Conservation (phyloP, 163 green algal genomes). For the Scenedesmus sp. region DNA sequence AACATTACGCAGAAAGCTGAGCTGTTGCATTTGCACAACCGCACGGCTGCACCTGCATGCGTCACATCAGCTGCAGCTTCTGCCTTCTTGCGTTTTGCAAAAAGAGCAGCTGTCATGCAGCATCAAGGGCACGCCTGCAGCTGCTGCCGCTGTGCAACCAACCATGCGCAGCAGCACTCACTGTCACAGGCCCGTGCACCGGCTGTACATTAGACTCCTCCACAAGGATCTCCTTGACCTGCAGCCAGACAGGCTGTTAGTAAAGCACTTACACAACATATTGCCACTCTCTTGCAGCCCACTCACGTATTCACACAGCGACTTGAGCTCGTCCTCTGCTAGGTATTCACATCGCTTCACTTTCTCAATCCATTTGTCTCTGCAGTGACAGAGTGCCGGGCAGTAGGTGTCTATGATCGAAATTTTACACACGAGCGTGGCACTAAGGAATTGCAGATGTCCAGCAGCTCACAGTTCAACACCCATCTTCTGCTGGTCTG, state of each 20-base stretch:
- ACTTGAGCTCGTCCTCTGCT: slow-evolving; percentile 97
- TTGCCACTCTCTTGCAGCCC: background rate
- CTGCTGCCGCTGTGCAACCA: background rate
- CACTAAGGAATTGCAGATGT: background rate
- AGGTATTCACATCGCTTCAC: slow-evolving; percentile 92
- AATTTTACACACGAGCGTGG: background rate
- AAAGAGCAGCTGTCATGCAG: background rate
- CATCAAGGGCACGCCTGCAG: background rate
- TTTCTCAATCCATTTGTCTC: slow-evolving; percentile 94
- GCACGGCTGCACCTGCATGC: background rate
- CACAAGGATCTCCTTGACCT: slow-evolving; percentile 99
- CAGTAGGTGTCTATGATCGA: background rate
- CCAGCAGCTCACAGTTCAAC: slow-evolving; percentile 59
- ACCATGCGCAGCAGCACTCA: slow-evolving; percentile 58
- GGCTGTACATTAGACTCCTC: slow-evolving; percentile 99
- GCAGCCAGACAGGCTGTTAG: background rate
- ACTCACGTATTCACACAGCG: slow-evolving; percentile 96
- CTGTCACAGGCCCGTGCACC: slow-evolving; percentile 97
- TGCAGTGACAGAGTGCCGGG: slow-evolving; percentile 56
- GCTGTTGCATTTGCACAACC: background rate
- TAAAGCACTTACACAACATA: background rate
- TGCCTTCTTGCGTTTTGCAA: background rate
- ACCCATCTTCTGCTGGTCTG: slow-evolving; percentile 44
- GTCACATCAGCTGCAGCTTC: background rate
- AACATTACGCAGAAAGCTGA: background rate